Percentiles rank a stretch among this genome's conserved stretches.
These are phyloP conservation scores for Cydonia oblonga DNA, from an alignment of 331 rosid genomes.

Conservation along the genomic window DNA sequence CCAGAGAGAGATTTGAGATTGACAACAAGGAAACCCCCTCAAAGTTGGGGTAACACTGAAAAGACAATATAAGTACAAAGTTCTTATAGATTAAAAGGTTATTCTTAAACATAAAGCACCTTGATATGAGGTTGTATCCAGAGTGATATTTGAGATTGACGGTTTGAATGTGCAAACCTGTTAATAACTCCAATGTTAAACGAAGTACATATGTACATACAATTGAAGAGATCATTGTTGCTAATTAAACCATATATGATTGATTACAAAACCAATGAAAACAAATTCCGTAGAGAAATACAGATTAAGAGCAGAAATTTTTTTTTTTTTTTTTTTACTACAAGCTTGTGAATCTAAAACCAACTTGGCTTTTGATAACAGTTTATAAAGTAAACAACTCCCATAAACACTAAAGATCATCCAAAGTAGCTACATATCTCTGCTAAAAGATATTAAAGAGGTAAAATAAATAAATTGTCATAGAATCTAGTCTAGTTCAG, in stretches of 20 bases:
- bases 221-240: neutral
- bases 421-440: neutral
- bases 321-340: neutral
- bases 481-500: neutral
- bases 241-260: neutral
- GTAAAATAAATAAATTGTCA: neutral
- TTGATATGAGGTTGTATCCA: conserved; percentile 96
- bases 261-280: neutral
- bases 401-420: neutral
- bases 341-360: neutral
- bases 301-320: neutral
- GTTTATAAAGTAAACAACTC: neutral
- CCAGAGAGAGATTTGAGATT: conserved; percentile 83
- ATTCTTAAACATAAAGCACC: conserved; percentile 36
- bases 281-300: neutral
- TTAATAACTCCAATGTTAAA: conserved; percentile 17
- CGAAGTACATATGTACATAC: neutral
- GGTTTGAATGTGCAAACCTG: conserved; percentile 71
- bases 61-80: conserved; percentile 21
- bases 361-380: neutral
- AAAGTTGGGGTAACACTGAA: conserved; percentile 73
- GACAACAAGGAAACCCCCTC: conserved; percentile 37
- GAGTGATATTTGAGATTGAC: conserved; percentile 75
- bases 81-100: conserved; percentile 7
- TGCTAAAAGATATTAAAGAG: neutral